Percentiles rank a stretch among this genome's conserved stretches.
Evolutionary conservation across 108 stramenopile species (phyloP).

Genomic region (Cyclotella kingstonii): DNA sequence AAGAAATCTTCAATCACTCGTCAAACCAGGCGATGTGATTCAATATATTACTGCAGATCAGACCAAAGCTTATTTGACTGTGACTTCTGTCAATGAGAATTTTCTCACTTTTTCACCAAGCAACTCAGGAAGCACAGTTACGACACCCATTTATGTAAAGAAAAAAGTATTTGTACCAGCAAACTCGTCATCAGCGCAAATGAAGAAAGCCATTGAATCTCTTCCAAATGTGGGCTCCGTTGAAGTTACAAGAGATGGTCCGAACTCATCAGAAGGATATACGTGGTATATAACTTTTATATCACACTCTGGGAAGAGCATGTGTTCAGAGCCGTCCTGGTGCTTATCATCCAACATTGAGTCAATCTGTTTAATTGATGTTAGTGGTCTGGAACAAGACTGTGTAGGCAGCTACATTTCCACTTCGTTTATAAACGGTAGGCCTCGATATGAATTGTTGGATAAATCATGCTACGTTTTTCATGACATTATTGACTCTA

Average conservation of each 20-base stretch:
- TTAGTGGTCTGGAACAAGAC: slow-evolving; percentile 16
- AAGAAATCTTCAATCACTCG: slow-evolving; percentile 14
- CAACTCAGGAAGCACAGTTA: slow-evolving; percentile 17
- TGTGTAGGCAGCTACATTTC: slow-evolving; percentile 34
- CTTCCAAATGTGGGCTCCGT: slow-evolving; percentile 59
- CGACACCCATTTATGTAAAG: slow-evolving; percentile 24
- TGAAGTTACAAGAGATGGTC: slow-evolving; percentile 57
- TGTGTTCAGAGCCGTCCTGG: slow-evolving; percentile 16
- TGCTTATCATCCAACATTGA: slow-evolving; percentile 11
- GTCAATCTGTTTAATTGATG: slow-evolving; percentile 18
- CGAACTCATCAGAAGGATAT: slow-evolving; percentile 66
- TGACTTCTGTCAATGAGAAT: slow-evolving; percentile 16
- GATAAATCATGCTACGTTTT: slow-evolving; percentile 17
- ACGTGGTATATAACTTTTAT: slow-evolving; percentile 82
- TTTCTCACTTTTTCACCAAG: slow-evolving; percentile 26
- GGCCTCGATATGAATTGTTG: slow-evolving; percentile 37
- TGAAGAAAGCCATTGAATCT: slow-evolving; percentile 63
- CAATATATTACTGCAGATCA: slow-evolving; percentile 18
- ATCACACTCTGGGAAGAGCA: slow-evolving; percentile 18
- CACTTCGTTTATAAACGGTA: slow-evolving; percentile 16
- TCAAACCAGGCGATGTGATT: slow-evolving; percentile 30
- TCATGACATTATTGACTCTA: slow-evolving; percentile 3
- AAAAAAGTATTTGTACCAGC: slow-evolving; percentile 22
- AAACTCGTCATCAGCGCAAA: slow-evolving; percentile 21
- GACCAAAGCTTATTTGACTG: slow-evolving; percentile 20